These are phyloP conservation scores for Liriodendron chinense DNA, from an alignment of 164 flowering plant genomes.

Conservation along the genomic window DNA sequence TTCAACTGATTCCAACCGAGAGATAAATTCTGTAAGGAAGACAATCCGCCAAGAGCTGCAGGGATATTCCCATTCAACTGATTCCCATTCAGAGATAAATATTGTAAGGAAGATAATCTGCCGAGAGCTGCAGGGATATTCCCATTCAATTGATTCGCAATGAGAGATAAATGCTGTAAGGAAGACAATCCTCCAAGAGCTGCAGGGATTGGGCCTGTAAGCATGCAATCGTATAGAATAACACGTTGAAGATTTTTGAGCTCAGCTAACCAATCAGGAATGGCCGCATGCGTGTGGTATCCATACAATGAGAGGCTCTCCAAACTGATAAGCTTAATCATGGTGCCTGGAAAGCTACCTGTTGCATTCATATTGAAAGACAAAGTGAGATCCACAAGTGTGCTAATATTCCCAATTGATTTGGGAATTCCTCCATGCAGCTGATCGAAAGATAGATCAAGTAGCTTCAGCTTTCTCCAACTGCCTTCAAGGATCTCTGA, in stretches of 20 bases:
- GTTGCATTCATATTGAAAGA: neutral
- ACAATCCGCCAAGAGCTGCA: neutral
- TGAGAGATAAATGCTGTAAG: no score
- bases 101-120: no score
- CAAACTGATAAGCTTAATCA: neutral
- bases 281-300: neutral
- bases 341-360: conserved; percentile 1
- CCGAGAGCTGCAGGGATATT: no score
- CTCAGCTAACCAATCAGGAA: neutral
- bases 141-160: no score
- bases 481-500: neutral
- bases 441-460: conserved; percentile 7
- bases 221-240: neutral
- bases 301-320: neutral
- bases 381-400: conserved; percentile 1
- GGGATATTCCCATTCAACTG: neutral
- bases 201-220: conserved; percentile 35
- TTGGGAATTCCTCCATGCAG: conserved; percentile 17
- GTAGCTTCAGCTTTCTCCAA: neutral
- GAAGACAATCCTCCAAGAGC: no score
- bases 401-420: conserved; percentile 10
- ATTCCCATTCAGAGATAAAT: no score
- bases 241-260: neutral
- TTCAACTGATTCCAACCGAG: neutral
- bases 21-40: neutral